Base-by-base conservation (phyloP, 805 yeast species). In the Saturnispora mendoncae region DNA sequence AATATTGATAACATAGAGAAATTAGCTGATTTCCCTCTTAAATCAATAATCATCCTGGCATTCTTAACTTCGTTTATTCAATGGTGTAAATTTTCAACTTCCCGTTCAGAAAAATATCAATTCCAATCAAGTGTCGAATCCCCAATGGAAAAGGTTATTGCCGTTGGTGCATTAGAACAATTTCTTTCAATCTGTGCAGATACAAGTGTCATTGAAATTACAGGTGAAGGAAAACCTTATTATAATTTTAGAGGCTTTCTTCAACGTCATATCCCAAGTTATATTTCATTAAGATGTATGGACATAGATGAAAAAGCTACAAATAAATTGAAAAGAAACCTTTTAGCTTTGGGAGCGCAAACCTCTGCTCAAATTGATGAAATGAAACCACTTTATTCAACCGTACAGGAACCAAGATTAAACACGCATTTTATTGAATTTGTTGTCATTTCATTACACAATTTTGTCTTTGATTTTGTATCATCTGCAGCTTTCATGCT, bases 91-190 rank as follows among this genome's bases (percentile, higher is more conserved):
- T 47, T 59, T 7, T 64, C 68, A 4, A 53, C 64, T 2, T 39
- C 55, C 5, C 65, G 81, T 45, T 65, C 68, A 0, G 50, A 56
- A 17, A 61, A 65, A 24, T 72, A 67, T 46, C 79, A 78, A 46
- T 80, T 80, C 50, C 29, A 50, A 1, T 12, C 42, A 2, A 42
- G 45, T 25, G 74, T 81, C 21, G 72, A 79, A 46, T 66, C 66
- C 24, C 84, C 84, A 43, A 70, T 81, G 64, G 72, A 72, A 28
- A 57, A 62, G 37, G 69, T 75, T 14, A 76, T 81, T 7, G 74
- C 74, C 37, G 63, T 71, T 24, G 92, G 90, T 30, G 84, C 84
- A 0, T 61, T 82, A 48, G 92, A 84, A 54, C 81, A 77, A 51
- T 57, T 84, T 18, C 61, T 84, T 51, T 69, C 76, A 17, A 62